Base-by-base conservation (phyloP, 345 rosid species). In the Camelina hispida region DNA sequence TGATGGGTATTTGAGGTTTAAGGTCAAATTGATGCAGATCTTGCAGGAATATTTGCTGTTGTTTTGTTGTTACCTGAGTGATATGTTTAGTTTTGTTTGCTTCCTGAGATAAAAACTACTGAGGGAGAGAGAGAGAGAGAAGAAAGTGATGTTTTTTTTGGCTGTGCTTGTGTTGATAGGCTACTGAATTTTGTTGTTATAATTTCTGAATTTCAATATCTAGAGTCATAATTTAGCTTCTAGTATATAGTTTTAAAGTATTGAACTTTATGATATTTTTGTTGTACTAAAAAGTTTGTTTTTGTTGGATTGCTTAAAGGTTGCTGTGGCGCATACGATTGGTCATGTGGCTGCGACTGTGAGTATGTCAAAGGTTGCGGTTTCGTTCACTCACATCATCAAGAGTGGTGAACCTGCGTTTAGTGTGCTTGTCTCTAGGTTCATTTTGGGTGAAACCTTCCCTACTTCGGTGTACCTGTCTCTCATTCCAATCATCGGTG, bases 291-390 rank as follows among this genome's bases (percentile, higher is more conserved):
- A 37, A 17, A 18, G 25, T 32, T 70, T 62, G 62, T 44, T 71
- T 69, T 28, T 28, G 9, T 71, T 72, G 62, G 63, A 54, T 75
- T 54, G 65, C 0, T 2, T 42, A 9, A 55, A 95, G 99, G 99
- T 95, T 84, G 99, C 98, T 47, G 93, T 95, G 83, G 99, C 99
- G 16, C 99, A 95, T 60, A 90, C 99, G 62, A 92, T 95, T 68
- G 99, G 98, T 77, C 99, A 95, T 82, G 99, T 95, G 59, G 99
- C 99, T 30, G 99, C 98, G 48, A 95, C 99, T 0, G 99, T 95
- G 81, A 95, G 99, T 66, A 95, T 95, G 98, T 95, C 99, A 18
- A 95, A 95, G 84, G 99, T 95, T 76, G 99, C 99, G n/a, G 98
- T 95, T 50, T 95, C 99, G 3, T 95, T 95, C 84, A 95, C 99